A percentile compares a stretch with the other conserved stretches of the same genome.
phyloP scores from a whole-genome alignment of 345 rosid genomes.

The Syzygium grande region DNA sequence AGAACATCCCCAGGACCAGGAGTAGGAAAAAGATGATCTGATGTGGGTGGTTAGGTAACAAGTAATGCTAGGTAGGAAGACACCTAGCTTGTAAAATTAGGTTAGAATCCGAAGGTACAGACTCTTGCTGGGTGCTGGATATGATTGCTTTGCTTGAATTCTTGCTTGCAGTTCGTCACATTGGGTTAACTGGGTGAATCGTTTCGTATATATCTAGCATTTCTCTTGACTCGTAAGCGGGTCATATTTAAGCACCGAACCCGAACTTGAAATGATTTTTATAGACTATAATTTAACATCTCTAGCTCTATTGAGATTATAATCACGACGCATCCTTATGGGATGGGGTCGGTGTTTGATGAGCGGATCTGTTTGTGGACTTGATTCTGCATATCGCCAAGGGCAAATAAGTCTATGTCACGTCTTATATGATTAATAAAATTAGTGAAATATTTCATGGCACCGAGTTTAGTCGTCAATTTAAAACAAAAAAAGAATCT shows the following conservation, averaged over 20 bases:
- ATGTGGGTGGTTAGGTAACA: neutral
- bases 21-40: neutral
- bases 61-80: neutral
- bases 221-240: neutral
- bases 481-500: too few species aligned
- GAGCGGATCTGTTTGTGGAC: too few species aligned
- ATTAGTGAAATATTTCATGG: too few species aligned
- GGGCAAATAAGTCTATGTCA: too few species aligned
- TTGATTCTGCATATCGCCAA: too few species aligned
- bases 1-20: neutral
- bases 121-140: neutral
- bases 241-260: neutral
- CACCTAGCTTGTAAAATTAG: neutral
- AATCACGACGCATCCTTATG: too few species aligned
- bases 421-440: too few species aligned
- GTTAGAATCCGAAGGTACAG: neutral
- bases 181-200: neutral
- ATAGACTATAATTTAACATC: neutral
- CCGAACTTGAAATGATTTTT: neutral
- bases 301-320: too few species aligned
- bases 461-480: too few species aligned
- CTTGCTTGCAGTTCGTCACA: neutral
- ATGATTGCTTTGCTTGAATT: neutral
- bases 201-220: neutral
- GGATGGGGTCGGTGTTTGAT: too few species aligned